Evolutionary conservation across 179 eudicot genomes (phyloP), one percentile per base, ranked within the genome.

Genomic region (Spinacia oleracea): DNA sequence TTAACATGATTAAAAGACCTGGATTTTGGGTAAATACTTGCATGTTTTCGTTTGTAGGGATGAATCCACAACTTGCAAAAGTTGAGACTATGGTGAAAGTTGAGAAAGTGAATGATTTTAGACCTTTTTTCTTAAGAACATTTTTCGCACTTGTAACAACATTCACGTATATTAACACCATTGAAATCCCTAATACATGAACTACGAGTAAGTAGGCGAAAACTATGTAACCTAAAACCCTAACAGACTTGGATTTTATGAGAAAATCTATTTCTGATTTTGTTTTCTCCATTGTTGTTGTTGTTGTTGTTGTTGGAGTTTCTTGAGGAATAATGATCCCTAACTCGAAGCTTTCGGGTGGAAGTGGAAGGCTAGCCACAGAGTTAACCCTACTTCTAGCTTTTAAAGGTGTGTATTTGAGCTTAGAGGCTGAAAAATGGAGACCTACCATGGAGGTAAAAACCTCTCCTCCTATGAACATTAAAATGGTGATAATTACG

Each of bases 31-130:
- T 74, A 48, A 94, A 92, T 25, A 88, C 85, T 0, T 82, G 58
- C 98, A 94, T 94, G 90, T 90, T 94, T 80, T 94, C 98, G 38
- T 92, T 94, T 9, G 91, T 89, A 20, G 98, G 98, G 0, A 89
- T 77, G 42, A 86, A 94, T 0, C 98, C 98, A 84, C 97, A 92
- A 42, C 81, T 92, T 20, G 97, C 73, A 64, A 92, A 89, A 10
- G 91, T 88, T 21, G 98, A 94, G 34, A 92, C 88, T 2, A 75
- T 58, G 3, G 90, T 86, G 80, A 90, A 94, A 9, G 84, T 1
- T 1, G 91, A 83, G 68, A 92, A 92, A 3, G 87, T 88, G 65
- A 74, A 35, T 15, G 71, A 31, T 34, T 88, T 81, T 4, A 94
- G 67, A 14, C 88, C 89, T 78, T 94, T 94, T 3, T 62, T 78